These are phyloP conservation scores for Corinectria fuckeliana DNA, from an alignment of 2,329 filamentous ascomycete species.

Conservation along the genomic window DNA sequence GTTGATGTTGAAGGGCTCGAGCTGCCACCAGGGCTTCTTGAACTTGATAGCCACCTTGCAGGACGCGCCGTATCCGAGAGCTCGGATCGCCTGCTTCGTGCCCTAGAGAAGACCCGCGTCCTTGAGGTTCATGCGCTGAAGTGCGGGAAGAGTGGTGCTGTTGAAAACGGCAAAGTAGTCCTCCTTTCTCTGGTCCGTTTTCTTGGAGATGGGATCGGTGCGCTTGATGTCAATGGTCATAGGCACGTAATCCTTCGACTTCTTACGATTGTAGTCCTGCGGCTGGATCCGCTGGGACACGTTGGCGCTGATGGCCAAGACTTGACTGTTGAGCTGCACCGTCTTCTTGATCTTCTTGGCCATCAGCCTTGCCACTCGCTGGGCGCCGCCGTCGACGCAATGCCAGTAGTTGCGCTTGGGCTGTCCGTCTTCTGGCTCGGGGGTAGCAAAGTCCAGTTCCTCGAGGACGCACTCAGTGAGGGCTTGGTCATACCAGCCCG, in stretches of 20 bases:
- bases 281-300: no score
- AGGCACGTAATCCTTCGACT: background rate
- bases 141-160: slow-evolving; percentile 21
- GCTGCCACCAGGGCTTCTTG: slow-evolving; percentile 39
- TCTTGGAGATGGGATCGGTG: background rate
- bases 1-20: slow-evolving; percentile 6
- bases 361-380: slow-evolving; percentile 23
- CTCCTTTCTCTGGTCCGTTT: background rate
- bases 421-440: background rate
- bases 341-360: slow-evolving; percentile 4
- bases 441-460: slow-evolving; percentile 26
- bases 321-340: slow-evolving; percentile 18
- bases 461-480: slow-evolving; percentile 28
- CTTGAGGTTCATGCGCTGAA: slow-evolving; percentile 29
- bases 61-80: slow-evolving; percentile 39
- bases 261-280: background rate
- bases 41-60: slow-evolving; percentile 45
- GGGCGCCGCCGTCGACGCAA: slow-evolving; percentile 28
- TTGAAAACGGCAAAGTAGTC: slow-evolving; percentile 27
- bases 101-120: slow-evolving; percentile 37
- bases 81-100: slow-evolving; percentile 40
- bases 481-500: slow-evolving; percentile 33
- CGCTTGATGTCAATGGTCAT: slow-evolving; percentile 2
- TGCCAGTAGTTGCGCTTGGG: slow-evolving; percentile 21
- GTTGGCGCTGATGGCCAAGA: slow-evolving; percentile 23